Evolutionary conservation across 108 stramenopile species (phyloP), one percentile per base, ranked within the genome.

Genomic region (Nannochloropsis granulata): DNA sequence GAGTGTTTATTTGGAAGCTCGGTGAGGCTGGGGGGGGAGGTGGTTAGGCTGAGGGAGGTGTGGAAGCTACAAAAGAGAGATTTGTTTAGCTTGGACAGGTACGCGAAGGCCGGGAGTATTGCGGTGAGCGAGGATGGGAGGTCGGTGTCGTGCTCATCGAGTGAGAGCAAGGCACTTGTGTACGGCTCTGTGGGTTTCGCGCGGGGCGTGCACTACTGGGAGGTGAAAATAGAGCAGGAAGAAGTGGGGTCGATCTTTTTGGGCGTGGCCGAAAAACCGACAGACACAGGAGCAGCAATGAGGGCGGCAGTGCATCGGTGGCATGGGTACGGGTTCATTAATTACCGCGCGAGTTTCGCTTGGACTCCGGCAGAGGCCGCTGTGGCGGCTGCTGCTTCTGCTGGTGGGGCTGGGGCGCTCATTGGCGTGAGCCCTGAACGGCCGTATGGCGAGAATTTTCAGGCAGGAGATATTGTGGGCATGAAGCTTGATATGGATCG

Each of bases 191-290:
- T 84, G 45, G 86, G 89, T n/a, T 87, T 84, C 34, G 34, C 82
- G 12, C 94, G 93, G 87, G 97, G 97, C 13, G 93, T 95, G 11
- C 97, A 97, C 89, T 97, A 96, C 84, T 97, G 95, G 95, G 97
- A 97, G 84, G 92, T 95, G 13, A 95, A 95, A 79, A 82, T 97
- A 23, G 97, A 96, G 86, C 93, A 94, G 82, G 95, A 93, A 34
- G 94, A 95, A 78, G 91, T 93, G 80, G 97, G 97, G 13, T 93
- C 93, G 81, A 92, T 97, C 46, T 97, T 94, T 85, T 92, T 97
- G 71, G 97, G 97, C 26, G 95, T 95, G 34, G 93, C 94, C 24
- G 97, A 97, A 84, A 96, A 95, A 84, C 94, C 96, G 10, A 7
- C 19, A 21, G 81, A 11, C 9, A 43, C 44, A 16, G 84, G 26